Evolutionary conservation across 1,139 yeast species (phyloP), one percentile per base, ranked within the genome.

Genomic region (Diutina catenulata): DNA sequence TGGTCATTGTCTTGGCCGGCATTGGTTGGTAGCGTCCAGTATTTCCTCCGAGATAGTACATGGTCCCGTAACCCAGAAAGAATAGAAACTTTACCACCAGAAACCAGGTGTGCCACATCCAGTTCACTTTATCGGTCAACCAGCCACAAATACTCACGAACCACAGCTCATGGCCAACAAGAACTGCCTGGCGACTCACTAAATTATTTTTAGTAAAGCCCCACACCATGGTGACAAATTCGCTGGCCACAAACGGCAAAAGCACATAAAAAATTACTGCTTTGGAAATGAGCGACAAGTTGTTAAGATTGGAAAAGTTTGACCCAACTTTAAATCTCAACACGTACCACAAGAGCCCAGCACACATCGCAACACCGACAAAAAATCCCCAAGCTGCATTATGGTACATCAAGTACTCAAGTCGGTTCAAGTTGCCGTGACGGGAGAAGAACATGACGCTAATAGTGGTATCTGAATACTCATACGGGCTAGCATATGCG

Each of bases 61-160:
- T 47, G 3, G 62, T 65, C 1, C 69, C 69, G 40, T 56, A 61
- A 0, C 69, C 69, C 67, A 61, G 61, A 29, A 64, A 44, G 42
- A 63, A 60, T 23, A 61, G 40, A 26, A 60, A 51, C n/a, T 52
- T 39, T 27, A 51, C 43, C 37, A 45, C 51, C n/a, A 36, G 32
- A 37, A 45, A 25, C 18, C 47, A 41, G 14, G 39, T 28, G 7
- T 22, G 22, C 32, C 43, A 44, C 21, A 41, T 37, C 22, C n/a
- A 8, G 15, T 18, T 28, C 15, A 42, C 18, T 43, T 39, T 44
- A 4, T 24, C 21, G 5, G 14, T 21, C 9, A 28, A 5, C 8
- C 13, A 5, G 8, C 6, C 19, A 11, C 6, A 6, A 4, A 5
- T 6, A 5, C 5, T 10, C 11, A 27, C 4, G 14, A 27, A 5